Percentiles rank a stretch among this genome's conserved stretches.
phyloP scores from a whole-genome alignment of 225 moss, liverwort and hornwort species.

The Marchantia polymorpha region DNA sequence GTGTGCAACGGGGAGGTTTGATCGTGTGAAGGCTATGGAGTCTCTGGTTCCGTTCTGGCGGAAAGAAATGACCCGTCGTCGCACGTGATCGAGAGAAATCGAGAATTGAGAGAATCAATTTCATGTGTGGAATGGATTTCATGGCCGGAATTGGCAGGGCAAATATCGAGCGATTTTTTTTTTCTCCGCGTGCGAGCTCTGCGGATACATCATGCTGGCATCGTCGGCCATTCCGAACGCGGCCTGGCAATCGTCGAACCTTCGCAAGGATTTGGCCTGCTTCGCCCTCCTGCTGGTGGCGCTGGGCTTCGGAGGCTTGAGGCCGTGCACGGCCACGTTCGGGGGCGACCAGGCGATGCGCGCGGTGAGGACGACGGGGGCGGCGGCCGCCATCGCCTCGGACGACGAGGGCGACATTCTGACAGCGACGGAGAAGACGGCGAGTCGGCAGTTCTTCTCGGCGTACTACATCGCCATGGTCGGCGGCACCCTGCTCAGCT shows the following conservation, averaged over 20 bases:
- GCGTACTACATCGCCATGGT: conserved; percentile 17
- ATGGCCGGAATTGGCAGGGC: conserved; percentile 15
- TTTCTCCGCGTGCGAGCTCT: conserved; percentile 10
- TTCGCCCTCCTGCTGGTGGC: conserved; percentile 22
- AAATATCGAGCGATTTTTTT: conserved; percentile 22
- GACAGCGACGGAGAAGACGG: neutral
- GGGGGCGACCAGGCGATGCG: conserved; percentile 27
- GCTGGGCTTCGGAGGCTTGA: conserved; percentile 22
- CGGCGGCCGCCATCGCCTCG: no score
- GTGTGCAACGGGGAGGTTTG: neutral
- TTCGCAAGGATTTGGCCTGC: neutral
- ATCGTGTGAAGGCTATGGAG: neutral
- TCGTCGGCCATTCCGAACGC: conserved; percentile 6
- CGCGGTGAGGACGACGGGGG: neutral
- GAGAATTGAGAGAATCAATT: neutral
- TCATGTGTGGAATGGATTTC: neutral
- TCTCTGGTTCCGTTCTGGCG: neutral
- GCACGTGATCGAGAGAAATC: no score
- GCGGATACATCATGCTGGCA: conserved; percentile 17
- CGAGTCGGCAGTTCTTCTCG: conserved; percentile 17
- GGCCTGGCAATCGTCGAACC: neutral
- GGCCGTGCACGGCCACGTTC: conserved; percentile 25
- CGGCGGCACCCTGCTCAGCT: conserved; percentile 6
- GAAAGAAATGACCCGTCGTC: no score
- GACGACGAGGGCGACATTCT: neutral